Conservation (phyloP, 2,329 filamentous ascomycete genomes). For the Westerdykella ornata region DNA sequence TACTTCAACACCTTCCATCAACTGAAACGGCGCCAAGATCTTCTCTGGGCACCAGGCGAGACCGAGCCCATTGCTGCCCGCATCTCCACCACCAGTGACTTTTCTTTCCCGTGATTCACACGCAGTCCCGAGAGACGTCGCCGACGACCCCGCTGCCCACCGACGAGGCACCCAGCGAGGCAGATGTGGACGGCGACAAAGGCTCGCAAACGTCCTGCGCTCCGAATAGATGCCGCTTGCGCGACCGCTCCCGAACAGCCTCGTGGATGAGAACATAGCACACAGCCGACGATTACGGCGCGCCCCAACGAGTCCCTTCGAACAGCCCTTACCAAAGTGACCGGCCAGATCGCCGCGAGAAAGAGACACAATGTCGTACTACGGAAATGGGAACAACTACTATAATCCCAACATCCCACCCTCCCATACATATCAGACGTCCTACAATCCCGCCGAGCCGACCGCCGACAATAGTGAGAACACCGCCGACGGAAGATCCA, state of each 20-base stretch:
- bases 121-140: not conserved
- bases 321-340: not conserved
- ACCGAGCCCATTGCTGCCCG: too few relatives aligned
- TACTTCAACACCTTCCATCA: not conserved
- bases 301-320: slow-evolving; percentile 3
- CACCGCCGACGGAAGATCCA: slow-evolving; percentile 42
- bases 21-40: too few relatives aligned
- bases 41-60: too few relatives aligned
- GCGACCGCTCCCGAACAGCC: slow-evolving; percentile 25
- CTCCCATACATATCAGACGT: slow-evolving; percentile 34
- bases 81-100: not conserved
- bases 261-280: slow-evolving; percentile 32
- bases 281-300: slow-evolving; percentile 5
- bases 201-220: slow-evolving; percentile 19
- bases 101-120: too few relatives aligned
- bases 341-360: not conserved
- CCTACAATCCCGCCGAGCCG: slow-evolving; percentile 50
- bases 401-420: slow-evolving; percentile 40
- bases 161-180: slow-evolving; percentile 10
- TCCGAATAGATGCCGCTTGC: slow-evolving; percentile 31
- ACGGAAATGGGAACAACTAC: slow-evolving; percentile 50
- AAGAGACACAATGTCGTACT: slow-evolving; percentile 50
- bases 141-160: not conserved
- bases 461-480: slow-evolving; percentile 78
- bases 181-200: slow-evolving; percentile 11